Evolutionary conservation across 1,284 basidiomycete genomes (phyloP).

Genomic region (Anthracocystis walkeri): DNA sequence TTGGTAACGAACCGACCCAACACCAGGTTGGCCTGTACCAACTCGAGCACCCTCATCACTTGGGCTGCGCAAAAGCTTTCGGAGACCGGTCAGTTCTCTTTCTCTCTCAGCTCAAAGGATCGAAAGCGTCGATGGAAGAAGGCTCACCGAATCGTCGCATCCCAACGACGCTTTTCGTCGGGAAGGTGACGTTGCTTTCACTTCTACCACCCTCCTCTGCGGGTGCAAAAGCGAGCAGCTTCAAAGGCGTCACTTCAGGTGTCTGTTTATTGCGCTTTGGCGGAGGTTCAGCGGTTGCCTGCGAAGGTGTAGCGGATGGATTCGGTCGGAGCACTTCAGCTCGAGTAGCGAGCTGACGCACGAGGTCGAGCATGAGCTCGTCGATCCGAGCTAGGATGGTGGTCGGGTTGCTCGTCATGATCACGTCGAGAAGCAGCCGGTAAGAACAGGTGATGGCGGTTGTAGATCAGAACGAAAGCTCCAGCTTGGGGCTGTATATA

Average conservation of each 20-base stretch:
- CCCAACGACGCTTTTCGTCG: conserved; percentile 12
- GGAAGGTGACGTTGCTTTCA: conserved; percentile 13
- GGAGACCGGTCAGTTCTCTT: too few relatives aligned
- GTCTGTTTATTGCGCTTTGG: conserved; percentile 2
- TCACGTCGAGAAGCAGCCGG: background rate
- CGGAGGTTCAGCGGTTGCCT: background rate
- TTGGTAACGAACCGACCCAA: conserved; percentile 35
- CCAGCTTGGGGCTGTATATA: background rate
- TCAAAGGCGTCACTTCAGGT: background rate
- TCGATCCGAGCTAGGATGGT: conserved; percentile 25
- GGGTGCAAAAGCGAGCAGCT: background rate
- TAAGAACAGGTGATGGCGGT: background rate
- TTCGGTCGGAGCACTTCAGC: background rate
- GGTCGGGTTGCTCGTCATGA: background rate
- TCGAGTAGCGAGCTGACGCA: conserved; percentile 17
- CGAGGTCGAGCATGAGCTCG: conserved; percentile 15
- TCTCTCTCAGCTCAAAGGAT: background rate
- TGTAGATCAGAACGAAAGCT: background rate
- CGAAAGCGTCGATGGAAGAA: background rate
- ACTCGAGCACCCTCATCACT: conserved; percentile 38
- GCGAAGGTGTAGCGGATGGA: background rate
- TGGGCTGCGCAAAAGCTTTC: conserved; percentile 25
- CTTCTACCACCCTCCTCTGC: background rate
- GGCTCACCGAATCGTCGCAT: conserved; percentile 29
- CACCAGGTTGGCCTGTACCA: conserved; percentile 40